Base-by-base conservation (phyloP, 2,329 filamentous ascomycete species). In the Fusarium aywerte region DNA sequence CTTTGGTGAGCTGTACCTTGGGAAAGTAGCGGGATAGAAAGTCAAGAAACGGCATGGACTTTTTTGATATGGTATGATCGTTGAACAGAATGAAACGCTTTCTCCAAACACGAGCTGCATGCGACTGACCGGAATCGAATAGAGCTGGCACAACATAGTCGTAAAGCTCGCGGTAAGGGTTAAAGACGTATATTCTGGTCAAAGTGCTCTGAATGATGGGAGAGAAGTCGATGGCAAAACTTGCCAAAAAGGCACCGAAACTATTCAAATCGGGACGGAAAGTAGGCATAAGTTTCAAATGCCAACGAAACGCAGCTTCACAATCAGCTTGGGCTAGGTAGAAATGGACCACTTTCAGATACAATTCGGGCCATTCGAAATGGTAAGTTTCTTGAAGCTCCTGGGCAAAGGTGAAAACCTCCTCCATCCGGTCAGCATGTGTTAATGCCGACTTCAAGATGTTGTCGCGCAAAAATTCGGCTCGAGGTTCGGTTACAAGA, bases 91-190 rank as follows among this genome's bases (percentile, higher is more conserved):
- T 59, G 13, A 85, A 77, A 5, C 78, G 72, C 23, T 75, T 75
- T 38, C 85, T 81, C 85, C 85, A 88, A n/a, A 68, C 65, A 11
- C 74, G 76, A 8, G 85, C 85, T 16, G 82, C 63, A 4, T 68
- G 68, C 2, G 81, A 81, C 32, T 79, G 74, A 2, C 85, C 85
- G n/a, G 77, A 74, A 6, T 78, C 74, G 67, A 83, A 87, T 3
- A 87, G 76, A 49, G 80, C 74, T 4, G 85, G 84, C n/a, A 87
- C 78, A 9, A 87, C 55, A 20, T 76, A 73, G 65, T 87, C 84
- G 69, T 87, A 87, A 0, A 87, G 67, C 12, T 73, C 65, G 39
- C 79, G 83, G 43, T 82, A 77, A 4, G 70, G 70, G 43, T 79
- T 83, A 18, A 77, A 76, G 10, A 77, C 71, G 62, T 87, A 87